Conservation (phyloP, 331 rosid genomes). For the Acacia concinna region DNA sequence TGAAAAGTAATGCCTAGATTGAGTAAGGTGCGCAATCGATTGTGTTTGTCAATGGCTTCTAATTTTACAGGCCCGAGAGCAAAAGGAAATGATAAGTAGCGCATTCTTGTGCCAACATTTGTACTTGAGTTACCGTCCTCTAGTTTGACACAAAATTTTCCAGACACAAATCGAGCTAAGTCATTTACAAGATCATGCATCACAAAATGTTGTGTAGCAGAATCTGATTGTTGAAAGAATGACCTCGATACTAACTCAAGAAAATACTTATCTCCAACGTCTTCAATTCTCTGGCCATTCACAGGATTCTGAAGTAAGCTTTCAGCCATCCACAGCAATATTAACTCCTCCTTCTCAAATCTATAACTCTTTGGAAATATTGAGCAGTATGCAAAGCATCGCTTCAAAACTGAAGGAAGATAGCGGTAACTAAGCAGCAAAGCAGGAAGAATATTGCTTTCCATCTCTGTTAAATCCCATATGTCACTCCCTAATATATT, state of each 20-base stretch:
- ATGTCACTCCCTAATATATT: neutral
- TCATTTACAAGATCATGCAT: conserved; percentile 1
- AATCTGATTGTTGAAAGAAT: neutral
- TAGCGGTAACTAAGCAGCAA: neutral
- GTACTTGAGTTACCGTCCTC: neutral
- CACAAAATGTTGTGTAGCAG: neutral
- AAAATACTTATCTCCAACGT: conserved; percentile 5
- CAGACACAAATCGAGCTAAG: conserved; percentile 2
- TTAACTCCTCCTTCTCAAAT: conserved; percentile 1
- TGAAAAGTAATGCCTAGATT: neutral
- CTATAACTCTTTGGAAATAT: conserved; percentile 7
- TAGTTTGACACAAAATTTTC: conserved; percentile 5
- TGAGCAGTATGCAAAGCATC: neutral
- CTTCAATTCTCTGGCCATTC: conserved; percentile 3
- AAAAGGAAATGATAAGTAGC: neutral
- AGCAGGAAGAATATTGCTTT: conserved; percentile 9
- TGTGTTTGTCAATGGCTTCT: neutral
- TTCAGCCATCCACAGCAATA: conserved; percentile 17
- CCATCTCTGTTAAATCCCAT: conserved; percentile 4
- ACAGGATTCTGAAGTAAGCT: neutral
- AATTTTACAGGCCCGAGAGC: neutral
- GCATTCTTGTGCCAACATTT: neutral
- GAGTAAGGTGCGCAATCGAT: neutral
- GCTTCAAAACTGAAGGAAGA: neutral
- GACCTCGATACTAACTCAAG: neutral